A percentile compares a stretch with the other conserved stretches of the same genome.
These are phyloP conservation scores for Lachnellula occidentalis DNA, from an alignment of 2,329 filamentous ascomycete genomes.

Conservation along the genomic window DNA sequence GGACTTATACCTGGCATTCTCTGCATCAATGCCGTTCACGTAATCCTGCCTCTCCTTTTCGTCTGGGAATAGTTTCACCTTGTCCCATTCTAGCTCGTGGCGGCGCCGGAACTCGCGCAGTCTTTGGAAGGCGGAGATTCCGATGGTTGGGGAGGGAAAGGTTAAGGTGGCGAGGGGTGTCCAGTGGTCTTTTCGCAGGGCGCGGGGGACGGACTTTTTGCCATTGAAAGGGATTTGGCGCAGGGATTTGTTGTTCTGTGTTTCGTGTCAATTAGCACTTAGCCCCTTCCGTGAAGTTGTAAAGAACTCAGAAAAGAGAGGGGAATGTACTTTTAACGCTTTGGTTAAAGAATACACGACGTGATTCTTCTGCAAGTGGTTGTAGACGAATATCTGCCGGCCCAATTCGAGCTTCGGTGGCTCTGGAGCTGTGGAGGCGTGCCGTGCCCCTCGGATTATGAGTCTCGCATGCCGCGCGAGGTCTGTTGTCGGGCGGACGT, in stretches of 20 bases:
- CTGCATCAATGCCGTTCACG: background rate
- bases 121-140: conserved; percentile 55
- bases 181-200: conserved; percentile 65
- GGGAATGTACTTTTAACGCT: conserved; percentile 29
- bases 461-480: conserved; percentile 9
- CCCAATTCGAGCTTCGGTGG: conserved; percentile 27
- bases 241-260: conserved; percentile 41
- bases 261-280: background rate
- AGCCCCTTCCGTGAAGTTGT: background rate
- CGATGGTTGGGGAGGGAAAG: conserved; percentile 50
- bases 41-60: conserved; percentile 26
- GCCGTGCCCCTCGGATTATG: conserved; percentile 7
- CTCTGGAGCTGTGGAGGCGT: conserved; percentile 9
- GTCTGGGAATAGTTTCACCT: conserved; percentile 15
- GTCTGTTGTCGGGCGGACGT: conserved; percentile 7
- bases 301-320: background rate
- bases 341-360: conserved; percentile 36
- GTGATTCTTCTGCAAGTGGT: conserved; percentile 35
- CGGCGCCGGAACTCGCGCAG: conserved; percentile 58
- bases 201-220: conserved; percentile 59
- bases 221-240: conserved; percentile 60
- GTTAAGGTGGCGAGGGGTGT: conserved; percentile 53
- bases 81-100: conserved; percentile 57
- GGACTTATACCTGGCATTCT: too few species aligned
- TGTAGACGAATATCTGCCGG: conserved; percentile 34